These are phyloP conservation scores for Lepidium campestre DNA, from an alignment of 441 rosid species.

Conservation along the genomic window DNA sequence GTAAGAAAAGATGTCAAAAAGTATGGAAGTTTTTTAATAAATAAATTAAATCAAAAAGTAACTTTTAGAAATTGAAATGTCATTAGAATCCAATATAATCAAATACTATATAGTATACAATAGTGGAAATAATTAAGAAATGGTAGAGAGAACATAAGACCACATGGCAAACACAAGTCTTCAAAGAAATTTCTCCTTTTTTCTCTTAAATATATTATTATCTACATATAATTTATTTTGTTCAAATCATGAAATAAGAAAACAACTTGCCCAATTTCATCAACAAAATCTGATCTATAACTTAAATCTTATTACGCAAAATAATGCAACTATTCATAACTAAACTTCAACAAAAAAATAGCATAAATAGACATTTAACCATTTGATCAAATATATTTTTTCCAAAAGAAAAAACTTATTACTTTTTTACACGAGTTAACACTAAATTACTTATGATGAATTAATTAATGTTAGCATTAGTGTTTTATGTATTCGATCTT, in stretches of 20 bases:
- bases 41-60: background rate
- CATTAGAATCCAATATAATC: background rate
- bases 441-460: background rate
- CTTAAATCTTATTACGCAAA: too few relatives aligned
- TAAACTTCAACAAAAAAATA: too few relatives aligned
- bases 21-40: background rate
- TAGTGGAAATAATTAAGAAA: slow-evolving; percentile 32
- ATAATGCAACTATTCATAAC: too few relatives aligned
- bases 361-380: too few relatives aligned
- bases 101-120: slow-evolving; percentile 18
- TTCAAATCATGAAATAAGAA: background rate
- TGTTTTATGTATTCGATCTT: background rate
- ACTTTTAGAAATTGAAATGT: slow-evolving; percentile 6
- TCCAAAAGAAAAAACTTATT: too few relatives aligned
- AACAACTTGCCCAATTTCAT: too few relatives aligned
- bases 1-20: slow-evolving; percentile 34
- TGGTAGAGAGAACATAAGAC: slow-evolving; percentile 32
- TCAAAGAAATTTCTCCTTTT: background rate
- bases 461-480: background rate
- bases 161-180: slow-evolving; percentile 10
- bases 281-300: too few relatives aligned
- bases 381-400: too few relatives aligned
- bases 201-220: background rate
- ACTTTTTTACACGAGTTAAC: background rate
- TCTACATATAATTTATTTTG: background rate